Percentiles rank a stretch among this genome's conserved stretches.
phyloP scores from a whole-genome alignment of 495 filamentous ascomycete species.

The Endocarpon pusillum region DNA sequence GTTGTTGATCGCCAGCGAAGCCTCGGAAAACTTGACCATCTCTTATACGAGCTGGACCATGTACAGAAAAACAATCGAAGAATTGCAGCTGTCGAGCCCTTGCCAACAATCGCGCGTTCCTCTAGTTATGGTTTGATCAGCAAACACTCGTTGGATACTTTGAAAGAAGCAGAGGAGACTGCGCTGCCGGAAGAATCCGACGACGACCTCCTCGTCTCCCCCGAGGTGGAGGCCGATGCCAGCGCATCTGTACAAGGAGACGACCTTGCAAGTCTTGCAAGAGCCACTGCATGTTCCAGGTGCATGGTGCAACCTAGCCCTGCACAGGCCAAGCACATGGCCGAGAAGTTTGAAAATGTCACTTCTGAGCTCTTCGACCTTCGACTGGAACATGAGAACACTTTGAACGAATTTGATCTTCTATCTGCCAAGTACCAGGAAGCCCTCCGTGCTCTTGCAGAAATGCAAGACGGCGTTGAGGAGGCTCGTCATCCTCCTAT shows the following conservation, averaged over 20 bases:
- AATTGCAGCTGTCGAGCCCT: conserved; percentile 15
- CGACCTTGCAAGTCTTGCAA: conserved; percentile 18
- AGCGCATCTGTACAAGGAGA: conserved; percentile 9
- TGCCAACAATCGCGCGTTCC: neutral
- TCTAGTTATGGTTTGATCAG: neutral
- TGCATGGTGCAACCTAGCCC: conserved; percentile 36
- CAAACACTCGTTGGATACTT: conserved; percentile 22
- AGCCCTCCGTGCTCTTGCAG: conserved; percentile 61
- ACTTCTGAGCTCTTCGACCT: conserved; percentile 87
- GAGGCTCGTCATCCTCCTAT: conserved; percentile 53
- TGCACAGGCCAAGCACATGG: conserved; percentile 68
- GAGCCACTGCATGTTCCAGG: conserved; percentile 15
- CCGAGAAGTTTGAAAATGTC: conserved; percentile 83
- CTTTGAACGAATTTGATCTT: conserved; percentile 61
- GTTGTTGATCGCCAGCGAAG: conserved; percentile 91
- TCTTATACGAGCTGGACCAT: conserved; percentile 79
- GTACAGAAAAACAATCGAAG: conserved; percentile 45
- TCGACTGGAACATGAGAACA: conserved; percentile 73
- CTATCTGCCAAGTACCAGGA: conserved; percentile 85
- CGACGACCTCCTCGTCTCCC: conserved; percentile 28
- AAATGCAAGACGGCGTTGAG: conserved; percentile 72
- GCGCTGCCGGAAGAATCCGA: conserved; percentile 40
- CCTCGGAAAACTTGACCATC: conserved; percentile 81
- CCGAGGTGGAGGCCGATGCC: conserved; percentile 30
- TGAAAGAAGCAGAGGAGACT: conserved; percentile 32